Evolutionary conservation across 306 rosid species (phyloP).

Genomic region (Cucurbita moschata): DNA sequence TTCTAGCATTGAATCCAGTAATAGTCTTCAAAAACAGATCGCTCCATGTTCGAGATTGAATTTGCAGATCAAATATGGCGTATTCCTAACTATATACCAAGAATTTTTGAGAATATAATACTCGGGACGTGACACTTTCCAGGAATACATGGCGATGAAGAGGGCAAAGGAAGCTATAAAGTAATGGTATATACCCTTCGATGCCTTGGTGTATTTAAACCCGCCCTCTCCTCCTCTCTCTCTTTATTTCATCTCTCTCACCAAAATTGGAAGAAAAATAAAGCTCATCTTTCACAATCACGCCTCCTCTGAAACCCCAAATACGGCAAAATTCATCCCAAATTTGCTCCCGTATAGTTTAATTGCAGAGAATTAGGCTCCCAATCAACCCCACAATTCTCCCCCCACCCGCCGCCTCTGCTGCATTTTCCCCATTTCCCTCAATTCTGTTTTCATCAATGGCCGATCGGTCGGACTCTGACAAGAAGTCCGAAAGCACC

Average conservation of each 20-base stretch:
- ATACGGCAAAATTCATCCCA: conserved; percentile 3
- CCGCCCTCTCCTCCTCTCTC: not conserved
- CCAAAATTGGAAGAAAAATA: not conserved
- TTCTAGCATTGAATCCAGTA: too few relatives aligned
- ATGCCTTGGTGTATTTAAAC: not conserved
- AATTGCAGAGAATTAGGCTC: not conserved
- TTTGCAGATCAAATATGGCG: too few relatives aligned
- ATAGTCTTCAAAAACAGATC: too few relatives aligned
- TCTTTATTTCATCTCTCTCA: not conserved
- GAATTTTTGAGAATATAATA: too few relatives aligned
- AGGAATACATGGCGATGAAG: not conserved
- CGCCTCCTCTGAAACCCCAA: not conserved
- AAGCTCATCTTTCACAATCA: not conserved
- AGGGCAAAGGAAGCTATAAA: not conserved
- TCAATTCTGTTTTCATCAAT: conserved; percentile 12
- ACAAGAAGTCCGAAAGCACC: conserved; percentile 1
- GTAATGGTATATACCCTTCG: not conserved
- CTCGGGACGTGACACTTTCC: not conserved
- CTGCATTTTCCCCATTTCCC: not conserved
- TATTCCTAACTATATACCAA: too few relatives aligned
- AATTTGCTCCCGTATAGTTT: not conserved
- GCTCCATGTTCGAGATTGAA: too few relatives aligned
- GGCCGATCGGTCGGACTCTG: conserved; percentile 19
- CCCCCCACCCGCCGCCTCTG: not conserved
- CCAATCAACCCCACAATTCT: not conserved